Conservation (phyloP, 2,329 filamentous ascomycete species). For the Sporothrix inflata region DNA sequence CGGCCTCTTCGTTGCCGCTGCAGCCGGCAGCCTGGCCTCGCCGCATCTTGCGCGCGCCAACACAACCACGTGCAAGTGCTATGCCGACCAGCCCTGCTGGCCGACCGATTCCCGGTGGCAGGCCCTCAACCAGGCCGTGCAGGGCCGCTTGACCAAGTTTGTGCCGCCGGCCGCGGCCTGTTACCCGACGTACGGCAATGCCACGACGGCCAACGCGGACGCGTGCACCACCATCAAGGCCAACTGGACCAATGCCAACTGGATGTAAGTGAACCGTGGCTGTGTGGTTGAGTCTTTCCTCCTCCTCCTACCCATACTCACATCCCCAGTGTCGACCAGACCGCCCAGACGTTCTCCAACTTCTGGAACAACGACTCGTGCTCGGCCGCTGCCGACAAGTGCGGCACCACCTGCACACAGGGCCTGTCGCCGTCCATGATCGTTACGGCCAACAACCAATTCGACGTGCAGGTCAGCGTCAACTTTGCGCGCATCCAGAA, state of each 20-base stretch:
- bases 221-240: slow-evolving; percentile 41
- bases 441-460: slow-evolving; percentile 36
- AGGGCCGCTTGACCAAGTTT: slow-evolving; percentile 28
- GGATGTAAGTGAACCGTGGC: slow-evolving; percentile 38
- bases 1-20: slow-evolving; percentile 7
- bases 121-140: slow-evolving; percentile 28
- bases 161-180: slow-evolving; percentile 26
- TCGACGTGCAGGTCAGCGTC: slow-evolving; percentile 41
- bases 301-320: neutral
- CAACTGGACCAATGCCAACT: slow-evolving; percentile 43
- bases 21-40: slow-evolving; percentile 11
- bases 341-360: slow-evolving; percentile 38
- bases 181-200: slow-evolving; percentile 27
- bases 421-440: slow-evolving; percentile 45
- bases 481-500: slow-evolving; percentile 51
- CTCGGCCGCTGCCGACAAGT: slow-evolving; percentile 32
- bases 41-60: slow-evolving; percentile 5
- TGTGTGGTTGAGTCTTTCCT: slow-evolving; percentile 14
- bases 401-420: slow-evolving; percentile 43
- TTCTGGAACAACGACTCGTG: slow-evolving; percentile 29
- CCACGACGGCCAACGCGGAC: slow-evolving; percentile 44
- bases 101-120: slow-evolving; percentile 28
- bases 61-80: slow-evolving; percentile 37
- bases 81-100: slow-evolving; percentile 28
- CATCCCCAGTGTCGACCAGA: slow-evolving; percentile 34